phyloP scores from a whole-genome alignment of 2,329 filamentous ascomycete genomes.

The Diaporthe caulivora region DNA sequence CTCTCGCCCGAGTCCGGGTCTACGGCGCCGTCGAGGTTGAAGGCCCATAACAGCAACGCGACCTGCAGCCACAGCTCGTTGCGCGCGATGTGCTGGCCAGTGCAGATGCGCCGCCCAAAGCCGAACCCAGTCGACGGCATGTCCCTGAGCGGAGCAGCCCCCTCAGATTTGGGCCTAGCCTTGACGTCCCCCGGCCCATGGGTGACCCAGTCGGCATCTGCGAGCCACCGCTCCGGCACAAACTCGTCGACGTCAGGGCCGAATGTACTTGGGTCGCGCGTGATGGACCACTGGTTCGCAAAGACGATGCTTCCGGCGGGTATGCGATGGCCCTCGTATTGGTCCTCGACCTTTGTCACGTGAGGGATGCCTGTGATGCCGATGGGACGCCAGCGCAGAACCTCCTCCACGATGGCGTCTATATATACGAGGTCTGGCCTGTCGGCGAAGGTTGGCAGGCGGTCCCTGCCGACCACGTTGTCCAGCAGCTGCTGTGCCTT shows the following conservation, averaged over 20 bases:
- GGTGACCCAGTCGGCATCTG: not conserved
- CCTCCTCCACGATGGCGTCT: conserved; percentile 44
- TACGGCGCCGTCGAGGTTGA: conserved; percentile 33
- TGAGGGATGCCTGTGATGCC: conserved; percentile 50
- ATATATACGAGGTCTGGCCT: conserved; percentile 45
- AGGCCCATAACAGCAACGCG: conserved; percentile 36
- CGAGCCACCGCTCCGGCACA: conserved; percentile 38
- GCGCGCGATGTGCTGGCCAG: conserved; percentile 36
- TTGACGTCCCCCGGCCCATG: not conserved
- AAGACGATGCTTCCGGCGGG: conserved; percentile 40
- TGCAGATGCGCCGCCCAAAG: conserved; percentile 35
- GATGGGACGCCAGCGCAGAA: conserved; percentile 45
- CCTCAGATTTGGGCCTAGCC: conserved; percentile 8
- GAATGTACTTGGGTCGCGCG: conserved; percentile 32
- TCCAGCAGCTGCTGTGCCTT: conserved; percentile 49
- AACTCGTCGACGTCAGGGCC: conserved; percentile 34
- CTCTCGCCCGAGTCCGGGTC: conserved; percentile 5
- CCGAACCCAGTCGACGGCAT: conserved; percentile 34
- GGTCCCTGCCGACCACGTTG: conserved; percentile 46
- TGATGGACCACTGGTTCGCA: conserved; percentile 37
- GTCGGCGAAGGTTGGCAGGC: conserved; percentile 45
- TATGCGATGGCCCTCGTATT: conserved; percentile 39
- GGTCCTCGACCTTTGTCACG: conserved; percentile 45
- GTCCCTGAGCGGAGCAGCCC: conserved; percentile 9
- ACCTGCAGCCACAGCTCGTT: conserved; percentile 33